Evolutionary conservation across 768 basidiomycete genomes (phyloP), one percentile per base, ranked within the genome.

Genomic region (Leccinum disarticulatum): DNA sequence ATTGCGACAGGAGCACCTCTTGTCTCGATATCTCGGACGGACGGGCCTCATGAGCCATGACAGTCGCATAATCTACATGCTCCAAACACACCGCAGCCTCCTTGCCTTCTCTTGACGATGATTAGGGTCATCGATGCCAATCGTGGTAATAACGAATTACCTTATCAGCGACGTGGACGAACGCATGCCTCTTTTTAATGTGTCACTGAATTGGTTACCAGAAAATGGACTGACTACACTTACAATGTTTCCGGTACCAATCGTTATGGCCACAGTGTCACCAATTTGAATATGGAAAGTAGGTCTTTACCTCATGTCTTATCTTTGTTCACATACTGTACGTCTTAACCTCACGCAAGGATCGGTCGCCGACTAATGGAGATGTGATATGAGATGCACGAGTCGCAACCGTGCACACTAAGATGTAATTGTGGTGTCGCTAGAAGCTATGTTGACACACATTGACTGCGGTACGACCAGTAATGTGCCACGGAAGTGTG

Each of bases 81-180:
- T 25, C 25, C 28, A 14, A 66, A 62, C 50, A 69, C 65, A 59
- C 52, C 59, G 31, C 22, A 7, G 19, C 46, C 54, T 52, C 31
- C 17, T 36, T 35, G 22, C 22, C 35, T 30, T 43, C 27, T 6
- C 13, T 54, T 53, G 56, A 60, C 57, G 43, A 57, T 27, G 46
- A 56, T 52, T 55, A 31, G 69, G 66, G 64, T 50, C 67, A 69
- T 71, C 65, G 53, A 66, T 70, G 25, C 67, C 58, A 66, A 71
- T 70, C 70, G 65, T 50, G 60, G 60, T 51, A 57, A 70, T 70
- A 58, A 51, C 30, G 54, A 25, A 60, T 56, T 58, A 41, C 55
- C 25, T 43, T 57, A 70, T 66, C 65, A 60, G 31, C 57, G 28
- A 58, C 64, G 52, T 69, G 68, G 48, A 57, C 38, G 27, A 53